phyloP scores from a whole-genome alignment of 192 early-diverging fungal genomes.

The Lobosporangium transversale region DNA sequence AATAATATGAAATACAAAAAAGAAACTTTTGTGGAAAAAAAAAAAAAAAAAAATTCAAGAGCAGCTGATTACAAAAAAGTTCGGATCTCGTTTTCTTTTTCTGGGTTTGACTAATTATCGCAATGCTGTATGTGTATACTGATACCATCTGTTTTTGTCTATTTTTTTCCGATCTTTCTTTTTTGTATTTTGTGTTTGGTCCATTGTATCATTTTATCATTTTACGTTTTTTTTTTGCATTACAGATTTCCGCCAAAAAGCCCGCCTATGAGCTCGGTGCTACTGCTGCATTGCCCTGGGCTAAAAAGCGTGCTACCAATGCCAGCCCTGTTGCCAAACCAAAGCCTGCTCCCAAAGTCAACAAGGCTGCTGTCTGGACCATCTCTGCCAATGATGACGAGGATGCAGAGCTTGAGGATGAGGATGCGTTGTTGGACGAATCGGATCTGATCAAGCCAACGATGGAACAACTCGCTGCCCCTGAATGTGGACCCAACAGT shows the following conservation, averaged over 20 bases:
- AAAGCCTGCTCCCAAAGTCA: slow-evolving; percentile 37
- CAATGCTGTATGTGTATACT: background rate
- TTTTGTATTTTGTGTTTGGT: too few species aligned
- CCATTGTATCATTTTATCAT: too few species aligned
- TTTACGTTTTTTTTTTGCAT: background rate
- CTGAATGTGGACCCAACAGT: slow-evolving; percentile 73
- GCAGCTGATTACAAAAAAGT: background rate
- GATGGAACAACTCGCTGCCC: slow-evolving; percentile 58
- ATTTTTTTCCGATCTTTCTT: background rate
- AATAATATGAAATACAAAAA: too few species aligned
- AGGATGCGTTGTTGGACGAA: slow-evolving; percentile 88
- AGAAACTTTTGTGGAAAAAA: background rate
- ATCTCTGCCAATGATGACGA: slow-evolving; percentile 81
- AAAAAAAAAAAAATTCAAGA: background rate
- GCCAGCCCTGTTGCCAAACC: slow-evolving; percentile 36
- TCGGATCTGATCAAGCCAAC: slow-evolving; percentile 79
- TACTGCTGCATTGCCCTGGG: slow-evolving; percentile 82
- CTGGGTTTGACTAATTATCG: slow-evolving; percentile 3
- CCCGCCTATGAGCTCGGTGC: slow-evolving; percentile 90
- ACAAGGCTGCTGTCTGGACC: slow-evolving; percentile 73
- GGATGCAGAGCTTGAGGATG: slow-evolving; percentile 85
- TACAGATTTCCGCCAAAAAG: slow-evolving; percentile 70
- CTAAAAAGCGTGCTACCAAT: slow-evolving; percentile 65
- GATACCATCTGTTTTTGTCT: slow-evolving; percentile 4
- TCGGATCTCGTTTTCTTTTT: background rate